These are phyloP conservation scores for Wickerhamiella hasegawae DNA, from an alignment of 805 yeast species.

Conservation along the genomic window DNA sequence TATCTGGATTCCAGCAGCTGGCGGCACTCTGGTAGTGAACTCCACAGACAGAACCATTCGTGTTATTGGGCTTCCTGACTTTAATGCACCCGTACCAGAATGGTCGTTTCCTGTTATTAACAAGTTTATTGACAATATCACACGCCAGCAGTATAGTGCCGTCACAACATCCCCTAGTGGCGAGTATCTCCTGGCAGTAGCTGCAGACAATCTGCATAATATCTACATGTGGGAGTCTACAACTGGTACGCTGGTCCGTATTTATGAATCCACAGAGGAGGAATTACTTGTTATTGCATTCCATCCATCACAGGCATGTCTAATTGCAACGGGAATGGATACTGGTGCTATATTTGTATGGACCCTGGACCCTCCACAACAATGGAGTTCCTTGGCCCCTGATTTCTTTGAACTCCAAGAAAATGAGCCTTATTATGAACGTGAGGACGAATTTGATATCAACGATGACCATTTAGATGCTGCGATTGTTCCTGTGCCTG, in stretches of 20 bases:
- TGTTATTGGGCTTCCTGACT: background rate
- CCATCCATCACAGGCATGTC: slow-evolving; percentile 58
- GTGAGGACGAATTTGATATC: slow-evolving; percentile 57
- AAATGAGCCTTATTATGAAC: slow-evolving; percentile 71
- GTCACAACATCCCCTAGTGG: slow-evolving; percentile 53
- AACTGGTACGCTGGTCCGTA: slow-evolving; percentile 76
- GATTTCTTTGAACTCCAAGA: slow-evolving; percentile 92
- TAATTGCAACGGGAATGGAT: slow-evolving; percentile 76
- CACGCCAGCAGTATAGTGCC: background rate
- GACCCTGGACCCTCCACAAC: slow-evolving; percentile 70
- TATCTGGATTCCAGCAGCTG: background rate
- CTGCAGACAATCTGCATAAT: slow-evolving; percentile 78
- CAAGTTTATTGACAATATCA: slow-evolving; percentile 1
- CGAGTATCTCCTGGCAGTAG: slow-evolving; percentile 79
- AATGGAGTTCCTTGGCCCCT: slow-evolving; percentile 94
- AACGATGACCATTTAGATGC: background rate
- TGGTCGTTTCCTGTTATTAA: background rate
- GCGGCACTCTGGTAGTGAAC: background rate
- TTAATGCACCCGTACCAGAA: background rate
- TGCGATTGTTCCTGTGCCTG: background rate
- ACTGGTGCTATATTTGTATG: slow-evolving; percentile 68
- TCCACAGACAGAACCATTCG: background rate
- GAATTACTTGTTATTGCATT: slow-evolving; percentile 77
- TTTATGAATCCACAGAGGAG: slow-evolving; percentile 79
- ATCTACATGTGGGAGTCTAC: slow-evolving; percentile 85